A percentile compares a stretch with the other conserved stretches of the same genome.
Conservation (phyloP, 2,329 filamentous ascomycete species). For the Cryphonectria nitschkei region DNA sequence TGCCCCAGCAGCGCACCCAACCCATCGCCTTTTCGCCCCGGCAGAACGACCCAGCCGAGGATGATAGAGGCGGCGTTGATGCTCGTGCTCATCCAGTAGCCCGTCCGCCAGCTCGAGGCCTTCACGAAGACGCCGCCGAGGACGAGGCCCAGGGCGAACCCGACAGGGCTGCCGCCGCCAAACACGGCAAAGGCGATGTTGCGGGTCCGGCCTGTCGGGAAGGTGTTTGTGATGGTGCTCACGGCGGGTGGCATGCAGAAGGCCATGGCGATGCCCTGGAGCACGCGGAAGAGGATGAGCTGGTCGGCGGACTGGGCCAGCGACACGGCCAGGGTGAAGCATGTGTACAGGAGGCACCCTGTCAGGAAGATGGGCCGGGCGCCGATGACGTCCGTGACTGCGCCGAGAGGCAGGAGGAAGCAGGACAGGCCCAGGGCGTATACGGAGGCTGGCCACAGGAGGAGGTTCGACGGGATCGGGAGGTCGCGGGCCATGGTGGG, state of each 20-base stretch:
- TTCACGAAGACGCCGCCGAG: conserved; percentile 54
- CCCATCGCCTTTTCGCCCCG: conserved; percentile 25
- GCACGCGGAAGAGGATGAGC: conserved; percentile 42
- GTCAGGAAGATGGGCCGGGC: conserved; percentile 39
- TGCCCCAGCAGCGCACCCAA: conserved; percentile 30
- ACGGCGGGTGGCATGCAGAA: conserved; percentile 44
- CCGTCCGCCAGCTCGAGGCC: conserved; percentile 50
- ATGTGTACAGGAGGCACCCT: conserved; percentile 39
- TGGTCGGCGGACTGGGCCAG: conserved; percentile 40
- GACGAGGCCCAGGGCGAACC: conserved; percentile 53
- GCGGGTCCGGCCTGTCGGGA: conserved; percentile 40
- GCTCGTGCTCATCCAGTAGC: conserved; percentile 45
- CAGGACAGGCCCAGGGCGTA: conserved; percentile 31
- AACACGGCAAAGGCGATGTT: conserved; percentile 49
- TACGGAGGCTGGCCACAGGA: conserved; percentile 34
- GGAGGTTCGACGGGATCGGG: background rate
- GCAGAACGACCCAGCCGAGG: conserved; percentile 40
- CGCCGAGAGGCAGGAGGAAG: conserved; percentile 41
- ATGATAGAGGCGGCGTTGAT: conserved; percentile 34
- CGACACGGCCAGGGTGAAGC: conserved; percentile 40
- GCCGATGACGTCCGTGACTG: conserved; percentile 43
- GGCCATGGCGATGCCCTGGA: conserved; percentile 41
- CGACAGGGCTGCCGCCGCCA: conserved; percentile 49
- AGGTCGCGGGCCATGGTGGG: conserved; percentile 12
- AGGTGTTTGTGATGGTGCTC: conserved; percentile 41